Conservation (phyloP, 371 early-diverging fungal genomes). For the Mucor lusitanicus region DNA sequence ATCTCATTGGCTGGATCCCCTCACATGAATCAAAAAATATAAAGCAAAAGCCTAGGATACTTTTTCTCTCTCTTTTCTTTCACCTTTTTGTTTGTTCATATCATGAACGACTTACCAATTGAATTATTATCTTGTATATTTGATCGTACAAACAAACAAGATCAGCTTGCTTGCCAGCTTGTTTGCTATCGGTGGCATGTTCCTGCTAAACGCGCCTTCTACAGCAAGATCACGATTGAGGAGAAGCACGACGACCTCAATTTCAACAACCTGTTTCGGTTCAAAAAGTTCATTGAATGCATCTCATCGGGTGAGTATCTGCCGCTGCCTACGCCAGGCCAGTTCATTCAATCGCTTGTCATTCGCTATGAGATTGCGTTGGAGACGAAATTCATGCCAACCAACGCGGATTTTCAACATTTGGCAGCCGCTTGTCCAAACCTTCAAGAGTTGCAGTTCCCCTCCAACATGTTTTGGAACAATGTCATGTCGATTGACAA, state of each 20-base stretch:
- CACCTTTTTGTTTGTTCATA: background rate
- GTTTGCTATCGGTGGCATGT: slow-evolving; percentile 9
- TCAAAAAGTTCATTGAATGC: slow-evolving; percentile 3
- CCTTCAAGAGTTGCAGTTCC: slow-evolving; percentile 1
- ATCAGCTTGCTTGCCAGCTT: slow-evolving; percentile 1
- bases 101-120: slow-evolving; percentile 1
- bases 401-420: slow-evolving; percentile 6
- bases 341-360: background rate
- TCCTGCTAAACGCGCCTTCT: slow-evolving; percentile 14
- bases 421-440: slow-evolving; percentile 14
- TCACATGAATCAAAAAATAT: background rate
- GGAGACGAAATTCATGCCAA: slow-evolving; percentile 15
- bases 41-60: slow-evolving; percentile 1
- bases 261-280: background rate
- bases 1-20: background rate
- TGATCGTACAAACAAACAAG: slow-evolving; percentile 5
- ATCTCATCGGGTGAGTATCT: background rate
- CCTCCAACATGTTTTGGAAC: slow-evolving; percentile 18
- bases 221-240: background rate
- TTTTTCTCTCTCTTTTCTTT: slow-evolving; percentile 1
- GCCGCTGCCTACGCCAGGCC: slow-evolving; percentile 1
- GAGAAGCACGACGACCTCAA: background rate
- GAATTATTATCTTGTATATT: slow-evolving; percentile 3
- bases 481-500: background rate
- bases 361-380: slow-evolving; percentile 8